Base-by-base conservation (phyloP, 2,329 filamentous ascomycete genomes). In the Macrophomina phaseolina region DNA sequence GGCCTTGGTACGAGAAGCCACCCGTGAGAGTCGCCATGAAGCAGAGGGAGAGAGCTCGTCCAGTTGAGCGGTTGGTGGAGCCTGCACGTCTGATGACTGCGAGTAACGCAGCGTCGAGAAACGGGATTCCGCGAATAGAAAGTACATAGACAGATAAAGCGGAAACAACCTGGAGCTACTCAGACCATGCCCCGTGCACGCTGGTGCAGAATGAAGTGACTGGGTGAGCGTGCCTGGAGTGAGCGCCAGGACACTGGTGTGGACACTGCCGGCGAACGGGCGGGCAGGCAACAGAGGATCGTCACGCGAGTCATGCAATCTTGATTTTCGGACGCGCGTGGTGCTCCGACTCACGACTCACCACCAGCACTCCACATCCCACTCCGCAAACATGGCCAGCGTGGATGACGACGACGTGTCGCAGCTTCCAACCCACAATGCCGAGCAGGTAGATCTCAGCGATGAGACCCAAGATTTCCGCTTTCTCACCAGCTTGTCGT, bases 391-490 rank as follows among this genome's bases (percentile, higher is more conserved):
- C 18, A 66, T 66, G 64, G 53, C 64, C 32, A 55, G 61, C 64
- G 18, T 66, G n/a, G 64, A 66, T 34, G 64, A 66, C 23, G 64
- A 60, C 18, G 55, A 60, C 6, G 42, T 58, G 7, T 56, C 63
- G 18, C 64, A 61, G 30, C n/a, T 61, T 8, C 46, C 64, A 46
- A 60, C 42, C 7, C 53, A 61, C 16, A 61, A 60, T 61, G 53
- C 64, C 9, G 56, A 67, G 23, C 38, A 77, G 7, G 68, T 73
- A 83, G 74, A 90, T 76, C 84, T 89, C 64, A 90, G 90, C 48
- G 94, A 97, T 72, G 91, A 94, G 77, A 87, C 90, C 1, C 93
- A 94, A 74, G 94, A 98, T 80, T 97, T 94, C 78, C 90, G 91
- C 70, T 90, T 94, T 69, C 89, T 90, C 48, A 82, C 82, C 68